Evolutionary conservation across 768 basidiomycete genomes (phyloP).

Genomic region (Pleurotus tuoliensis): DNA sequence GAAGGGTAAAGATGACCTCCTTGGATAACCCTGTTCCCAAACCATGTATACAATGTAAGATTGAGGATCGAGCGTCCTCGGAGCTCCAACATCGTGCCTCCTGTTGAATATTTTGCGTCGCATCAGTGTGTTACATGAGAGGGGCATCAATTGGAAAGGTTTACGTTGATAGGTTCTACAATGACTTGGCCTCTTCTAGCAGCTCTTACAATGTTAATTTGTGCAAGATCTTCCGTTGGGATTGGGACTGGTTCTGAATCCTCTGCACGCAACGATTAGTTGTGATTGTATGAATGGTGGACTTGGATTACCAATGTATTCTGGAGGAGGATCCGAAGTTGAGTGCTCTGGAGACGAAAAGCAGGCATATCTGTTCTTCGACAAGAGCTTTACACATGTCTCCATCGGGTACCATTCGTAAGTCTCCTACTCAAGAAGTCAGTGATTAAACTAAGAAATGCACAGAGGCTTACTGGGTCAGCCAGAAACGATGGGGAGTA

Average conservation of each 20-base stretch:
- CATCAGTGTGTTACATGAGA: neutral
- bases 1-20: slow-evolving; percentile 33
- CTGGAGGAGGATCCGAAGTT: slow-evolving; percentile 23
- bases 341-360: slow-evolving; percentile 67
- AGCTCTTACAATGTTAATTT: slow-evolving; percentile 14
- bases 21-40: slow-evolving; percentile 40
- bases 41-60: slow-evolving; percentile 39
- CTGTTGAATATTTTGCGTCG: slow-evolving; percentile 6
- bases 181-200: slow-evolving; percentile 11
- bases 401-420: slow-evolving; percentile 74
- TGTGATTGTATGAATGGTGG: neutral
- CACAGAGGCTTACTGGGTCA: slow-evolving; percentile 62
- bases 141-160: neutral
- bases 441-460: neutral
- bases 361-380: slow-evolving; percentile 62
- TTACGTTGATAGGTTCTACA: slow-evolving; percentile 13
- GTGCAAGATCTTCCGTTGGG: slow-evolving; percentile 6
- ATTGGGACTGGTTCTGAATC: neutral
- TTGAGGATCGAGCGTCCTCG: slow-evolving; percentile 25
- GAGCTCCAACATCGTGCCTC: slow-evolving; percentile 25
- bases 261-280: neutral
- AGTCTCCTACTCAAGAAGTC: slow-evolving; percentile 49
- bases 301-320: slow-evolving; percentile 5
- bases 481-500: slow-evolving; percentile 84
- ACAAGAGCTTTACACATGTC: slow-evolving; percentile 55